Conservation (phyloP, 805 yeast genomes). For the Tetrapisispora namnaoensis region DNA sequence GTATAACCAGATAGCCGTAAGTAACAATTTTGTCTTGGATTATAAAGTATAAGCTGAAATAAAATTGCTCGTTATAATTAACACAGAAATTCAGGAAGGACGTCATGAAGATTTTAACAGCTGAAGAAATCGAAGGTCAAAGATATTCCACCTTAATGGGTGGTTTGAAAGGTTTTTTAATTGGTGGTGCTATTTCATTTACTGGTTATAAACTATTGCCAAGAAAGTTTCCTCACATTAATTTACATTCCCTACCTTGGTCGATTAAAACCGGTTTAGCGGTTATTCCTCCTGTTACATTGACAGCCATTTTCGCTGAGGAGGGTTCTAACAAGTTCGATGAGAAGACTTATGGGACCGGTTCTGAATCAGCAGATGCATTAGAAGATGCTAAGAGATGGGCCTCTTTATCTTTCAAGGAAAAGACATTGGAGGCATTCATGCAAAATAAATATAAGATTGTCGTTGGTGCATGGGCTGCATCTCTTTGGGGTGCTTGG, state of each 20-base stretch:
- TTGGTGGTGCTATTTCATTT: slow-evolving; percentile 49
- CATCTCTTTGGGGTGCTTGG: slow-evolving; percentile 75
- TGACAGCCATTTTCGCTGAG: slow-evolving; percentile 60
- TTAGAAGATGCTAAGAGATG: slow-evolving; percentile 43
- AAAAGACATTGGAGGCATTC: slow-evolving; percentile 41
- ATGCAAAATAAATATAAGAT: slow-evolving; percentile 54
- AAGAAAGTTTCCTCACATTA: slow-evolving; percentile 36
- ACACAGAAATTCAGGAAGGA: no score
- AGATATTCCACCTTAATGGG: slow-evolving; percentile 47
- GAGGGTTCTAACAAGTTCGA: slow-evolving; percentile 62
- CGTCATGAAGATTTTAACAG: slow-evolving; percentile 54
- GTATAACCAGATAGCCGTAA: no score
- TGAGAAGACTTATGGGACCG: slow-evolving; percentile 41
- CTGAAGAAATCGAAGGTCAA: slow-evolving; percentile 61
- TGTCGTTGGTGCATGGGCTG: slow-evolving; percentile 70
- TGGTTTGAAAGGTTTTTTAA: slow-evolving; percentile 47
- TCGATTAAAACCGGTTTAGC: slow-evolving; percentile 54
- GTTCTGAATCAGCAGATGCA: slow-evolving; percentile 20
- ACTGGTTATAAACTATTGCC: slow-evolving; percentile 46
- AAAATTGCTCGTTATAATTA: no score
- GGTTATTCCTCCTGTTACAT: slow-evolving; percentile 56
- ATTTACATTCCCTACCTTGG: slow-evolving; percentile 37
- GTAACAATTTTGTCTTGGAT: no score
- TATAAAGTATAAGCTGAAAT: no score
- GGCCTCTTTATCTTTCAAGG: slow-evolving; percentile 38